These are phyloP conservation scores for Coprinopsis cinerea DNA, from an alignment of 768 basidiomycete species.

Conservation along the genomic window DNA sequence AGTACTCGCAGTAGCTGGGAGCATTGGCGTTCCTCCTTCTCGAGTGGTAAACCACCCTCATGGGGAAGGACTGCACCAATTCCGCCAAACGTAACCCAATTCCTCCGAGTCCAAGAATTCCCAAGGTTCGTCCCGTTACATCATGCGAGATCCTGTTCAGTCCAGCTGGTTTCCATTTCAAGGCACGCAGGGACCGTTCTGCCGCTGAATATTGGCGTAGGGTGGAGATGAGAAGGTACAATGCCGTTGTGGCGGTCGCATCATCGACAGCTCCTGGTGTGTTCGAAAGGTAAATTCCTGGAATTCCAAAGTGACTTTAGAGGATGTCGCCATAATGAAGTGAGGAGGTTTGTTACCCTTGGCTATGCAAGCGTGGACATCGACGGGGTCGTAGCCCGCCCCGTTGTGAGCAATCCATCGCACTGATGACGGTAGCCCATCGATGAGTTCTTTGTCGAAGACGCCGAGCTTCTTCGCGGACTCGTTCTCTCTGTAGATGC, in stretches of 20 bases:
- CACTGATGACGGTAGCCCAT: conserved; percentile 57
- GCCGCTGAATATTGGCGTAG: conserved; percentile 66
- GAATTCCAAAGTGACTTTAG: not conserved
- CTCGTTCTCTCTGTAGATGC: conserved; percentile 73
- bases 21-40: conserved; percentile 51
- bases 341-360: conserved; percentile 38
- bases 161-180: conserved; percentile 56
- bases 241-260: conserved; percentile 83
- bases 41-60: conserved; percentile 83
- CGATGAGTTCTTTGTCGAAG: conserved; percentile 76
- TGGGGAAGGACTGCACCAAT: conserved; percentile 74
- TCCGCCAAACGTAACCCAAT: conserved; percentile 69
- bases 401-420: conserved; percentile 92
- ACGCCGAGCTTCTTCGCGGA: conserved; percentile 62
- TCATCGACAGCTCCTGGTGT: conserved; percentile 89
- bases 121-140: conserved; percentile 61
- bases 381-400: conserved; percentile 88
- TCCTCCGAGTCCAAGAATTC: conserved; percentile 71
- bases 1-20: conserved; percentile 75
- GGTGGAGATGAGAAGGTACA: conserved; percentile 77
- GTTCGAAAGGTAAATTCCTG: conserved; percentile 78
- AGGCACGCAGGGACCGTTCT: conserved; percentile 51
- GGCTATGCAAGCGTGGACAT: conserved; percentile 66
- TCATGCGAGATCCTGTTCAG: conserved; percentile 50
- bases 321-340: not conserved